Percentiles rank a stretch among this genome's conserved stretches.
These are phyloP conservation scores for Psilocybe cubensis DNA, from an alignment of 768 basidiomycete species.

Conservation along the genomic window DNA sequence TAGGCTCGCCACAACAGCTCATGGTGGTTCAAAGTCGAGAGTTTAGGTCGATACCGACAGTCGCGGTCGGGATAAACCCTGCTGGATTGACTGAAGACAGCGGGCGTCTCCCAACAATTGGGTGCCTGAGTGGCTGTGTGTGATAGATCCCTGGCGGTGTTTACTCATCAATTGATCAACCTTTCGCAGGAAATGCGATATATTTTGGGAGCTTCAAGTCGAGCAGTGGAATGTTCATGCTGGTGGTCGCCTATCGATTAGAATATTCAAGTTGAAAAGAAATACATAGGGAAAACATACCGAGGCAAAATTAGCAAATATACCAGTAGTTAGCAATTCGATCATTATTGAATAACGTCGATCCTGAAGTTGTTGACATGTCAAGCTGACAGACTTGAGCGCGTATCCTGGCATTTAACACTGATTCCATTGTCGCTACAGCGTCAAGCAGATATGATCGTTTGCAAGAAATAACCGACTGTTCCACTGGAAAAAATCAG, in stretches of 20 bases:
- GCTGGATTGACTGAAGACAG: slow-evolving; percentile 1
- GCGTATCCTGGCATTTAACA: neutral
- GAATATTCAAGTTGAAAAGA: neutral
- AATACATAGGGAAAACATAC: too few relatives aligned
- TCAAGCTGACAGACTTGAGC: neutral
- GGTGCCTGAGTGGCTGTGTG: slow-evolving; percentile 16
- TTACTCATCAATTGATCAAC: neutral
- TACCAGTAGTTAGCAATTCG: too few relatives aligned
- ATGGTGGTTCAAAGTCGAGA: slow-evolving; percentile 36
- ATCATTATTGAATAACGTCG: neutral
- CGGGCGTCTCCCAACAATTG: slow-evolving; percentile 4
- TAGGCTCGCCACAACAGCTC: slow-evolving; percentile 70
- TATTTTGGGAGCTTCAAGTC: neutral
- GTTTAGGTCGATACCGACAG: slow-evolving; percentile 7
- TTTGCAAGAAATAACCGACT: too few relatives aligned
- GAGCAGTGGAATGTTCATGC: too few relatives aligned
- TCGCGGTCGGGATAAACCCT: slow-evolving; percentile 9
- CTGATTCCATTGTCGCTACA: too few relatives aligned
- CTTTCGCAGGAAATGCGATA: neutral
- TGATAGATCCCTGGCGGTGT: neutral
- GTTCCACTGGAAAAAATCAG: too few relatives aligned
- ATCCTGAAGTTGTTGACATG: neutral
- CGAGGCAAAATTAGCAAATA: too few relatives aligned
- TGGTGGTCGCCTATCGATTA: too few relatives aligned
- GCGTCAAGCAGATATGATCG: too few relatives aligned